phyloP scores from a whole-genome alignment of 352 stramenopile species.

The Globisporangium alternatum region DNA sequence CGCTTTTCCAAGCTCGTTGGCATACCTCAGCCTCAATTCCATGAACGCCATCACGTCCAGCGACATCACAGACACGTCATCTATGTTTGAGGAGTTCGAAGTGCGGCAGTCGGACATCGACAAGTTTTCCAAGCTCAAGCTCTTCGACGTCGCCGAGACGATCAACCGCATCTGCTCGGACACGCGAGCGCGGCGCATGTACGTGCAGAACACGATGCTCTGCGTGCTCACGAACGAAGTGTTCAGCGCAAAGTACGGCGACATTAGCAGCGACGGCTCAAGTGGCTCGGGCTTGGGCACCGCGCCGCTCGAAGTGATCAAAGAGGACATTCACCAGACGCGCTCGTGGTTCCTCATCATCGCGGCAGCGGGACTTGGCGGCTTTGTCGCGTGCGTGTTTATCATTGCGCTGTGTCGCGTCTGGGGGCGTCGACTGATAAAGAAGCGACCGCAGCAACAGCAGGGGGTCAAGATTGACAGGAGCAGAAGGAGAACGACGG shows the following conservation, averaged over 20 bases:
- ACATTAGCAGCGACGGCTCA: constrained; percentile 10
- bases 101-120: constrained; percentile 32
- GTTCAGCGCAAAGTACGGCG: constrained; percentile 35
- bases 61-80: constrained; percentile 2
- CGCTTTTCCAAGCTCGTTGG: constrained; percentile 28
- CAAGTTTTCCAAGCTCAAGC: constrained; percentile 19
- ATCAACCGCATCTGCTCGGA: constrained; percentile 26
- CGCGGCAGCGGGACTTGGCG: constrained; percentile 14
- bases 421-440: not conserved
- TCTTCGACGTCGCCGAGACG: constrained; percentile 13
- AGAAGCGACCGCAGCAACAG: not conserved
- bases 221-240: constrained; percentile 37
- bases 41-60: constrained; percentile 1
- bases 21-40: constrained; percentile 23
- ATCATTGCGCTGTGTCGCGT: constrained; percentile 3
- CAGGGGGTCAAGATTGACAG: not conserved
- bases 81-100: constrained; percentile 35
- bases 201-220: constrained; percentile 40
- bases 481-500: not conserved
- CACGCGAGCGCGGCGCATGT: constrained; percentile 22
- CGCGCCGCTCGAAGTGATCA: constrained; percentile 8
- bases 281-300: not conserved
- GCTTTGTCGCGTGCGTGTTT: constrained; percentile 22
- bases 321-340: constrained; percentile 21
- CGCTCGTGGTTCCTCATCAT: constrained; percentile 38